Evolutionary conservation across 768 basidiomycete genomes (phyloP), one percentile per base, ranked within the genome.

Genomic region (Tephrocybe sp.): DNA sequence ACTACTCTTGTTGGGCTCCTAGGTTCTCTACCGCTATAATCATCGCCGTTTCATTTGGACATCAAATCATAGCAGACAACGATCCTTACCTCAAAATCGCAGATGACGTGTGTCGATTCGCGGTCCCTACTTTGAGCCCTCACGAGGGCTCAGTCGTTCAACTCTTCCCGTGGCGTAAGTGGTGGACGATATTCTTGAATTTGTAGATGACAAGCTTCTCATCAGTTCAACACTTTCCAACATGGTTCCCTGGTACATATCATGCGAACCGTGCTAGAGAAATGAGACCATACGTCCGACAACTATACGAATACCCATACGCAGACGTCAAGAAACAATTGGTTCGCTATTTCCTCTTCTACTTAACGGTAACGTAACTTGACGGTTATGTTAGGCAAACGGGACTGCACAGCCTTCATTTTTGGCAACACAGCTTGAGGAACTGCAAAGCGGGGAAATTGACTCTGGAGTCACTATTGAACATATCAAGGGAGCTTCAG

Each of bases 21-120:
- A 66, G 63, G 42, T 66, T 60, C 46, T 49, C 59, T 8, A 57
- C 63, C 5, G 53, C 58, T 13, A 56, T 63, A 18, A 53, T 63
- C 30, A 54, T 62, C 9, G 49, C 47, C 15, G 51, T 61, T 22
- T 45, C 59, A 8, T 61, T 54, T 40, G 64, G 66, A 16, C 62
- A 67, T 46, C 38, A 51, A 53, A 57, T 65, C 18, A 21, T 36
- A 9, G 43, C 55, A 18, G 56, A 63, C 38, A 52, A 67, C 28
- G 64, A 67, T 43, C 45, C 53, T 16, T 62, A 62, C 51, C 49
- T 60, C 26, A 55, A 48, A 24, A 31, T 57, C 25, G 51, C 56
- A 19, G 58, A 60, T 39, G 53, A 64, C 47, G 25, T 42, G 41
- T 46, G 54, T 18, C 24, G 31, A 8, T 18, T 44, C 35, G 35